Evolutionary conservation across 2,329 filamentous ascomycete genomes (phyloP).

Genomic region (Exophiala oligosperma): DNA sequence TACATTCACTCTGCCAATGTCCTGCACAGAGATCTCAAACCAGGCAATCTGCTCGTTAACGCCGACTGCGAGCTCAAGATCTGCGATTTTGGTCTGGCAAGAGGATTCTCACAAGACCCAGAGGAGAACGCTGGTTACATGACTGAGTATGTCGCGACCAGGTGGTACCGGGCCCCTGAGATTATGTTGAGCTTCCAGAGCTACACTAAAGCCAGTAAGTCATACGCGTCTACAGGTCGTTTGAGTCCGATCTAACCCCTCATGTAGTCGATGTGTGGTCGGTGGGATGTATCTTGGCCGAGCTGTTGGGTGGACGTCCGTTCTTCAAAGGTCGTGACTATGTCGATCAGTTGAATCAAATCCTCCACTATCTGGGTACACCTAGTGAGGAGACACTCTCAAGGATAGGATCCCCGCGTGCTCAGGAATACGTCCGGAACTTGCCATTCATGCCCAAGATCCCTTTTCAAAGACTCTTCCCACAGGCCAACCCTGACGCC

Average conservation of each 20-base stretch:
- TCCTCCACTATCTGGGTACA: conserved; percentile 94
- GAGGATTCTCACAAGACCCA: conserved; percentile 95
- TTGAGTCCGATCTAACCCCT: conserved; percentile 4
- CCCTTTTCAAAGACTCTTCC: conserved; percentile 83
- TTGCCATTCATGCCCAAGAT: conserved; percentile 93
- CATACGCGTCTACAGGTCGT: conserved; percentile 1
- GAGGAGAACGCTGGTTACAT: conserved; percentile 99
- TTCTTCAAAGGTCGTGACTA: conserved; percentile 99
- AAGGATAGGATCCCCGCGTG: conserved; percentile 90
- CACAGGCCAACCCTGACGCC: conserved; percentile 91
- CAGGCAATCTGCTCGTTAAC: conserved; percentile 94
- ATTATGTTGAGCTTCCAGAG: conserved; percentile 99
- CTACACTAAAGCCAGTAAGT: conserved; percentile 99
- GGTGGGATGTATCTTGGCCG: conserved; percentile 94
- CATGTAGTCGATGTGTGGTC: conserved; percentile 93
- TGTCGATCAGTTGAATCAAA: conserved; percentile 99
- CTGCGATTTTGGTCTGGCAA: conserved; percentile 93
- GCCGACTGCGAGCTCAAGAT: conserved; percentile 99
- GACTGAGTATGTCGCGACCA: conserved; percentile 98
- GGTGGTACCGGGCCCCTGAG: conserved; percentile 98
- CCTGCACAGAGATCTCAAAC: conserved; percentile 93
- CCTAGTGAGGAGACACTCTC: conserved; percentile 92
- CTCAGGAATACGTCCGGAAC: conserved; percentile 98
- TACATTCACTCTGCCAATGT: conserved; percentile 99
- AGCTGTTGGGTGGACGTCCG: conserved; percentile 89